phyloP scores from a whole-genome alignment of 2,329 filamentous ascomycete species.

The Microdochium bolleyi region DNA sequence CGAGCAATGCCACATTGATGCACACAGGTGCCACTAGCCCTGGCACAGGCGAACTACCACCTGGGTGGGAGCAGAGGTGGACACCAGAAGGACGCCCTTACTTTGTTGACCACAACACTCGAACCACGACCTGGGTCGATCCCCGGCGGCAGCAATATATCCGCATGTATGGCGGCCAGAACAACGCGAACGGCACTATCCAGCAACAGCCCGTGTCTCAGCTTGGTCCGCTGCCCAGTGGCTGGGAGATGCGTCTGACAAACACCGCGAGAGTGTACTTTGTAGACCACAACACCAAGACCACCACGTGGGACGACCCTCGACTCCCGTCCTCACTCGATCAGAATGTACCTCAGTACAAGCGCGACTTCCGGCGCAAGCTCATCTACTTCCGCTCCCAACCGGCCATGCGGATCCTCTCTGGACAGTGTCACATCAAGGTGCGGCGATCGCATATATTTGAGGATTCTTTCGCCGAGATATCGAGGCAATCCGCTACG shows the following conservation, averaged over 20 bases:
- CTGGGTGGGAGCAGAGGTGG: constrained; percentile 93
- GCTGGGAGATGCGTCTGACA: constrained; percentile 99
- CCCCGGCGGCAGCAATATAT: constrained; percentile 97
- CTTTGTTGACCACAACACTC: constrained; percentile 97
- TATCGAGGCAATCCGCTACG: constrained; percentile 89
- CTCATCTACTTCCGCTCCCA: constrained; percentile 99
- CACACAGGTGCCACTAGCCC: constrained; percentile 91
- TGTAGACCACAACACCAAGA: constrained; percentile 99
- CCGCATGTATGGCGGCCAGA: constrained; percentile 88
- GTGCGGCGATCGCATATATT: constrained; percentile 95
- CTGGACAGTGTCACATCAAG: constrained; percentile 97
- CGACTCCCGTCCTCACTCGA: constrained; percentile 90
- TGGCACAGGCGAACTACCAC: constrained; percentile 87
- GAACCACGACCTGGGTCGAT: constrained; percentile 98
- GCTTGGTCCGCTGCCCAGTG: constrained; percentile 86
- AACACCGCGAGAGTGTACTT: constrained; percentile 98
- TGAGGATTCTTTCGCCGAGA: constrained; percentile 97
- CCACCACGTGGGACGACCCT: constrained; percentile 97
- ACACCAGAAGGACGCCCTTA: constrained; percentile 93
- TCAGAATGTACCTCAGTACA: constrained; percentile 98
- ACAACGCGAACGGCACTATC: constrained; percentile 76
- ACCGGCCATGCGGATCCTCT: constrained; percentile 88
- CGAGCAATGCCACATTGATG: constrained; percentile 69
- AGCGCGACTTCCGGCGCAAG: constrained; percentile 96
- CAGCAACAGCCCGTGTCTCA: constrained; percentile 98